These are phyloP conservation scores for Kwoniella heveanensis DNA, from an alignment of 768 basidiomycete genomes.

Conservation along the genomic window DNA sequence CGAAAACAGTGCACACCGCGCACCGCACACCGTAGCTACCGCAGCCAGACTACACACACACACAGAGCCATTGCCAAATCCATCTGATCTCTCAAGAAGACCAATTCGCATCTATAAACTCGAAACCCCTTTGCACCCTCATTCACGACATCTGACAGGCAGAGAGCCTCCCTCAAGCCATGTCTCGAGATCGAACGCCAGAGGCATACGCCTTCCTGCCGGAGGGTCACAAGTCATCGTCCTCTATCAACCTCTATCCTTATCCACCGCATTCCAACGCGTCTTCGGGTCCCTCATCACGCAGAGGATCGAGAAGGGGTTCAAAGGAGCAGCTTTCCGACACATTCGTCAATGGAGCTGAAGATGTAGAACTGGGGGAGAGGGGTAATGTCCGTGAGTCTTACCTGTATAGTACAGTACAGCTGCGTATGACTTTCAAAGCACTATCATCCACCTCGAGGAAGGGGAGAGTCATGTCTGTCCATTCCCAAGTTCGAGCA, in stretches of 20 bases:
- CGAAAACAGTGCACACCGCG: not conserved
- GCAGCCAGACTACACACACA: no score
- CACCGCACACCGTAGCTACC: no score
- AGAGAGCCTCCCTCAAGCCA: not conserved
- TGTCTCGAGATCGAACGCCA: not conserved
- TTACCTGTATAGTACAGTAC: not conserved
- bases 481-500: no score
- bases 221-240: slow-evolving; percentile 10
- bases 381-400: slow-evolving; percentile 14
- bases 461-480: no score
- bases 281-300: slow-evolving; percentile 4
- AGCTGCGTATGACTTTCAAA: no score
- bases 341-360: not conserved
- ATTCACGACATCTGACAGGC: not conserved
- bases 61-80: not conserved
- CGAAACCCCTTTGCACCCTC: not conserved
- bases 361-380: not conserved
- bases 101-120: no score
- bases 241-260: slow-evolving; percentile 17
- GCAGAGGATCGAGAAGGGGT: slow-evolving; percentile 11
- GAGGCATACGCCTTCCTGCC: not conserved
- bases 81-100: not conserved
- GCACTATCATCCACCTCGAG: no score
- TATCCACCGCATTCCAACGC: not conserved
- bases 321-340: slow-evolving; percentile 7